Evolutionary conservation across 306 rosid genomes (phyloP).

Genomic region (Lathyrus sativus): DNA sequence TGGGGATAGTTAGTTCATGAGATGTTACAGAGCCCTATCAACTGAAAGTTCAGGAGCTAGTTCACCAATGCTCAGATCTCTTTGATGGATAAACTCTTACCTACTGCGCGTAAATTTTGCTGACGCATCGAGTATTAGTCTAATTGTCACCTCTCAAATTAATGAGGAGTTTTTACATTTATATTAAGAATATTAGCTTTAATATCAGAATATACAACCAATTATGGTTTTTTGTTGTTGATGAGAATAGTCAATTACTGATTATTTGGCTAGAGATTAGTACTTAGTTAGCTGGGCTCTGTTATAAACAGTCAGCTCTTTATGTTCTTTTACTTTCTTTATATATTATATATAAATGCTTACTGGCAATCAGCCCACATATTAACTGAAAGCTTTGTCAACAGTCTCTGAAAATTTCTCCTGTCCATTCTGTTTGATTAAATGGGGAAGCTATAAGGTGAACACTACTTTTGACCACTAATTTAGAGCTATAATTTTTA

Average conservation of each 20-base stretch:
- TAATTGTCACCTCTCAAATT: not conserved
- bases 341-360: conserved; percentile 3
- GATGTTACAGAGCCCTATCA: conserved; percentile 8
- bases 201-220: conserved; percentile 9
- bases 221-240: not conserved
- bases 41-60: conserved; percentile 4
- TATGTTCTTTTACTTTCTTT: not conserved
- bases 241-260: conserved; percentile 22
- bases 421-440: conserved; percentile 80
- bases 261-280: conserved; percentile 2
- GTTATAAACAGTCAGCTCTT: conserved; percentile 4
- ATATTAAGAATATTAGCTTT: conserved; percentile 13
- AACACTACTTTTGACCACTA: conserved; percentile 18
- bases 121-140: not conserved
- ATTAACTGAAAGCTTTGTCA: conserved; percentile 42
- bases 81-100: not conserved
- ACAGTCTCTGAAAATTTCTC: conserved; percentile 81
- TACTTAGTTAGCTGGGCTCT: conserved; percentile 10
- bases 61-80: not conserved
- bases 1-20: not conserved
- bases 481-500: not conserved
- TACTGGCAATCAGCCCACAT: conserved; percentile 2
- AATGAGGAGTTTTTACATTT: conserved; percentile 8
- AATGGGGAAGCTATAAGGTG: conserved; percentile 85
- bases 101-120: not conserved